Percentiles rank a stretch among this genome's conserved stretches.
Evolutionary conservation across 495 filamentous ascomycete species (phyloP).

Genomic region (Pseudoneurospora amorphoporcata): DNA sequence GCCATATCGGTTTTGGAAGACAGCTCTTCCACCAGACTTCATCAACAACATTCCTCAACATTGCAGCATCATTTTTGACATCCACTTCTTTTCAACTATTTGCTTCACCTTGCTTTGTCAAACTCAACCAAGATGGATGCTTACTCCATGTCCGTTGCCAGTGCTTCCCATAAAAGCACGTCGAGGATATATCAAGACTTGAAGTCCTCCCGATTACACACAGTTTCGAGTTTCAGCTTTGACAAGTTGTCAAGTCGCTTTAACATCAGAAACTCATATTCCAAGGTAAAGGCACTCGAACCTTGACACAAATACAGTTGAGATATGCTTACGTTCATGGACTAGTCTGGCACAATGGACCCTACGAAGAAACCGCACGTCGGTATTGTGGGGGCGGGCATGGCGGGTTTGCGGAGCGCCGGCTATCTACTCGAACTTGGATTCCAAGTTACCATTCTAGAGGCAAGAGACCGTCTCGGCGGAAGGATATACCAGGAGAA

Average conservation of each 20-base stretch:
- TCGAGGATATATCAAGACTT: slow-evolving; percentile 42
- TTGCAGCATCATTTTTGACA: not conserved
- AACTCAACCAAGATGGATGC: slow-evolving; percentile 35
- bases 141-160: slow-evolving; percentile 37
- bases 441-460: slow-evolving; percentile 72
- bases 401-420: slow-evolving; percentile 80
- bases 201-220: slow-evolving; percentile 16
- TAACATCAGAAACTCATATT: slow-evolving; percentile 20
- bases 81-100: not conserved
- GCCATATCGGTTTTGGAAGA: not conserved
- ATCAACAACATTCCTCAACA: not conserved
- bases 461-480: slow-evolving; percentile 74
- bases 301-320: not conserved
- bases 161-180: slow-evolving; percentile 25
- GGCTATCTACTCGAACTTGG: slow-evolving; percentile 71
- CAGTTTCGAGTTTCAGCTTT: not conserved
- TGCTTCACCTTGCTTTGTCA: not conserved
- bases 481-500: slow-evolving; percentile 56
- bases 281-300: slow-evolving; percentile 10
- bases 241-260: slow-evolving; percentile 6
- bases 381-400: slow-evolving; percentile 74
- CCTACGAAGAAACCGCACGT: slow-evolving; percentile 36
- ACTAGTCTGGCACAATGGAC: slow-evolving; percentile 26
- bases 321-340: slow-evolving; percentile 12
- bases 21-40: not conserved